Evolutionary conservation across 2,329 filamentous ascomycete genomes (phyloP).

Genomic region (Colletotrichum tofieldiae): DNA sequence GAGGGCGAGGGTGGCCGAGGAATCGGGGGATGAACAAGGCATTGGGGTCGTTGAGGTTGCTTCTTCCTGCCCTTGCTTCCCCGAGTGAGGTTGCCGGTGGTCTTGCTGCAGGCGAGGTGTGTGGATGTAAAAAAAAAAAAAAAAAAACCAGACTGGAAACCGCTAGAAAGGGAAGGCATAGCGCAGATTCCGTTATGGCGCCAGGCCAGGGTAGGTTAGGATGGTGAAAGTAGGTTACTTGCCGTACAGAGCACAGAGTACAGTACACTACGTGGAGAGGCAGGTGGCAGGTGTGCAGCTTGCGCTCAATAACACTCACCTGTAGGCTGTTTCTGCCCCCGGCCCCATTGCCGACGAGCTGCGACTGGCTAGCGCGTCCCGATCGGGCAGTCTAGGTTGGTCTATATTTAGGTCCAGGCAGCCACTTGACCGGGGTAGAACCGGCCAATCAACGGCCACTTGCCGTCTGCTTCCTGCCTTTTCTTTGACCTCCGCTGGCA

Average conservation of each 20-base stretch:
- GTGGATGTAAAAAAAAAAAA: neutral
- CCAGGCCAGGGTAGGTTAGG: constrained; percentile 24
- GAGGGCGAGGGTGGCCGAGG: neutral
- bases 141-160: constrained; percentile 8
- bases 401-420: constrained; percentile 37
- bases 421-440: constrained; percentile 9
- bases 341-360: constrained; percentile 20
- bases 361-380: constrained; percentile 25
- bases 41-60: neutral
- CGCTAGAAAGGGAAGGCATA: constrained; percentile 31
- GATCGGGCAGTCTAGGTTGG: constrained; percentile 13
- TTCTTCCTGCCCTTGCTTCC: neutral
- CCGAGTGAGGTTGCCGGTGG: neutral
- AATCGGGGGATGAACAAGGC: neutral
- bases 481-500: constrained; percentile 1
- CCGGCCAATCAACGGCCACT: constrained; percentile 23
- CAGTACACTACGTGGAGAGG: neutral
- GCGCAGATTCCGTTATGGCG: constrained; percentile 22
- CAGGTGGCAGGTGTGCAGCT: constrained; percentile 22
- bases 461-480: constrained; percentile 30
- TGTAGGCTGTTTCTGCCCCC: constrained; percentile 28
- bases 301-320: constrained; percentile 29
- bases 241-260: neutral
- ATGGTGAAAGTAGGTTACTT: no score
- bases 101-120: constrained; percentile 1